Evolutionary conservation across 2,329 filamentous ascomycete genomes (phyloP).

Genomic region (Colletotrichum tofieldiae): DNA sequence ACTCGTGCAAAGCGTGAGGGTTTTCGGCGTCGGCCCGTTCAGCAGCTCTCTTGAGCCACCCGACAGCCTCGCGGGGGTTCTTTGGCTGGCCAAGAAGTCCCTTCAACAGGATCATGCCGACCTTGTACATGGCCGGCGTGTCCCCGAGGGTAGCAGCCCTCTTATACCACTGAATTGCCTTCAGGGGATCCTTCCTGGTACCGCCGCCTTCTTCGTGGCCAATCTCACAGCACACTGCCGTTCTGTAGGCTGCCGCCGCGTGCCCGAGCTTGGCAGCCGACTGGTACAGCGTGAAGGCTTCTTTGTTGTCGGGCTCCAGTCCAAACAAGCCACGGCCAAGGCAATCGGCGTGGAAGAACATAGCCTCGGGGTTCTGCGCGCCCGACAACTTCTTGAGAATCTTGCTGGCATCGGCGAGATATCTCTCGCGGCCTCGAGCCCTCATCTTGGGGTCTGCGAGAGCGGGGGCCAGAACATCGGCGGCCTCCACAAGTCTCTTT

Average conservation of each 20-base stretch:
- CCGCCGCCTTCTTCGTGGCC: slow-evolving; percentile 95
- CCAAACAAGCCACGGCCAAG: slow-evolving; percentile 87
- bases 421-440: slow-evolving; percentile 85
- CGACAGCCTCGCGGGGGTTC: slow-evolving; percentile 88
- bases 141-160: slow-evolving; percentile 92
- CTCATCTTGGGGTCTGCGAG: slow-evolving; percentile 80
- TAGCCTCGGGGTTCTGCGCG: slow-evolving; percentile 83
- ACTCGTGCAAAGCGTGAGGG: slow-evolving; percentile 93
- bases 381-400: slow-evolving; percentile 89
- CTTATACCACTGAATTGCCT: slow-evolving; percentile 99
- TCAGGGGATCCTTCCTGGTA: slow-evolving; percentile 89
- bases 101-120: slow-evolving; percentile 96
- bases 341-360: slow-evolving; percentile 94
- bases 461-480: slow-evolving; percentile 78
- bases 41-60: slow-evolving; percentile 93
- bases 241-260: slow-evolving; percentile 89
- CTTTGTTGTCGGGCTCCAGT: slow-evolving; percentile 85
- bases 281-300: slow-evolving; percentile 94
- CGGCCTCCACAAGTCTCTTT: slow-evolving; percentile 89
- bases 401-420: slow-evolving; percentile 89
- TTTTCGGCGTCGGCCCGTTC: slow-evolving; percentile 91
- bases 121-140: slow-evolving; percentile 96
- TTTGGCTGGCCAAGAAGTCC: slow-evolving; percentile 89
- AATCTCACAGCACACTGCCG: slow-evolving; percentile 97
- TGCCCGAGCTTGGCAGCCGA: slow-evolving; percentile 93